Evolutionary conservation across 202 grass and related monocot genomes (phyloP).

Genomic region (Saccharum hybrid): DNA sequence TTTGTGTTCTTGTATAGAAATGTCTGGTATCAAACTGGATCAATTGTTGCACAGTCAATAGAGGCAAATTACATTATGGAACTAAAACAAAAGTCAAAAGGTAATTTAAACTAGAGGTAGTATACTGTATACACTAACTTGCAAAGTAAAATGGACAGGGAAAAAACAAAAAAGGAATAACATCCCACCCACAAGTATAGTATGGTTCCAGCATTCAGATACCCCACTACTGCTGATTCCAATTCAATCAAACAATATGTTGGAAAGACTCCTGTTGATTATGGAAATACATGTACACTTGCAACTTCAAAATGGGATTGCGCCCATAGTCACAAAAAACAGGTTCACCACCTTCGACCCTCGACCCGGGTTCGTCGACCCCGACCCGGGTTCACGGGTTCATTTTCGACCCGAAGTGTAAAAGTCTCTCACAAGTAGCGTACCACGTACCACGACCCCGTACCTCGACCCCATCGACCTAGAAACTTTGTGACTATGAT

Average conservation of each 20-base stretch:
- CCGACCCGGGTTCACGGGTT: no score
- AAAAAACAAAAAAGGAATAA: not conserved
- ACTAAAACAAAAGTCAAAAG: not conserved
- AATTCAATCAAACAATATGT: not conserved
- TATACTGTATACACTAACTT: slow-evolving; percentile 1
- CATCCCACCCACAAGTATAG: not conserved
- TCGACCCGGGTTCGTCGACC: no score
- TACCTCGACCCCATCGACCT: no score
- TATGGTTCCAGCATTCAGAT: not conserved
- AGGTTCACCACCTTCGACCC: no score
- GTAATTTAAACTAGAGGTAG: not conserved
- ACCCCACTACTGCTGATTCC: not conserved
- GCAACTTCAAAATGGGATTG: not conserved
- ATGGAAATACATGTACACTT: not conserved
- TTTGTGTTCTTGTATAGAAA: not conserved
- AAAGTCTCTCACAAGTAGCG: no score
- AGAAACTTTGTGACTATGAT: no score
- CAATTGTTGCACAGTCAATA: not conserved
- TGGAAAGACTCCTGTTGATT: not conserved
- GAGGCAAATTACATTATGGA: not conserved
- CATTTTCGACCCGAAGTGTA: no score
- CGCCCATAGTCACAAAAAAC: no score
- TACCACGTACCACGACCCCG: no score
- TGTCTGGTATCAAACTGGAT: not conserved
- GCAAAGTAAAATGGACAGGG: slow-evolving; percentile 1